phyloP scores from a whole-genome alignment of 768 basidiomycete species.

The Rubroboletus satanas region DNA sequence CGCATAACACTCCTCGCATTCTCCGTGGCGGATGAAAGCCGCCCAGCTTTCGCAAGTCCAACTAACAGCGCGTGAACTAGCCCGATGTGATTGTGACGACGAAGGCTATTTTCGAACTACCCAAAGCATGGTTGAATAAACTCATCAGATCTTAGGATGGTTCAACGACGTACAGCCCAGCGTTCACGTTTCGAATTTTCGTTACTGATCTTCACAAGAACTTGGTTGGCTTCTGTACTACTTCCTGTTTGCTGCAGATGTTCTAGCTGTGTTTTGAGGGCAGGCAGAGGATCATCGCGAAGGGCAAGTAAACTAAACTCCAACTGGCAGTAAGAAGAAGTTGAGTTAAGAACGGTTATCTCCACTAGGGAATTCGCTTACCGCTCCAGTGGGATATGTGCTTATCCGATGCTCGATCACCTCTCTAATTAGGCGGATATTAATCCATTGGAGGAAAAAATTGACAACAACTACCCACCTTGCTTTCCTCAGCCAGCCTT shows the following conservation, averaged over 20 bases:
- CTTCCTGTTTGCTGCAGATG: constrained; percentile 42
- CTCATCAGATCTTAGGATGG: neutral
- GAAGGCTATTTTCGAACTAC: constrained; percentile 84
- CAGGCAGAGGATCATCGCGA: constrained; percentile 74
- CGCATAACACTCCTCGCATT: constrained; percentile 43
- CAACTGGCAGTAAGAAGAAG: constrained; percentile 44
- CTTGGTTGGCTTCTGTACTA: constrained; percentile 45
- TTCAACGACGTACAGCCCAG: constrained; percentile 65
- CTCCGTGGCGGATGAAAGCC: constrained; percentile 49
- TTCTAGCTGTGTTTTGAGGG: constrained; percentile 56
- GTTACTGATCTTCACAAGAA: constrained; percentile 53
- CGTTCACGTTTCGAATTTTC: constrained; percentile 74
- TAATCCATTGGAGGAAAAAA: constrained; percentile 13
- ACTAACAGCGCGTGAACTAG: constrained; percentile 70
- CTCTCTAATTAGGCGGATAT: constrained; percentile 45
- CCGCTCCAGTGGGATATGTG: constrained; percentile 86
- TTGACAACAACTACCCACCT: constrained; percentile 41
- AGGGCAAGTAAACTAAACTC: constrained; percentile 92
- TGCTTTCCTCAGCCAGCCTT: constrained; percentile 83
- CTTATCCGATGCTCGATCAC: constrained; percentile 86
- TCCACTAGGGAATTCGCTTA: constrained; percentile 38
- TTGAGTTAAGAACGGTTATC: constrained; percentile 3
- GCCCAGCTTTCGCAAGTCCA: constrained; percentile 68
- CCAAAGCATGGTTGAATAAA: constrained; percentile 9
- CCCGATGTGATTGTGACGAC: constrained; percentile 84